Base-by-base conservation (phyloP, 2,329 filamentous ascomycete species). In the Paraconiothyrium sp. region DNA sequence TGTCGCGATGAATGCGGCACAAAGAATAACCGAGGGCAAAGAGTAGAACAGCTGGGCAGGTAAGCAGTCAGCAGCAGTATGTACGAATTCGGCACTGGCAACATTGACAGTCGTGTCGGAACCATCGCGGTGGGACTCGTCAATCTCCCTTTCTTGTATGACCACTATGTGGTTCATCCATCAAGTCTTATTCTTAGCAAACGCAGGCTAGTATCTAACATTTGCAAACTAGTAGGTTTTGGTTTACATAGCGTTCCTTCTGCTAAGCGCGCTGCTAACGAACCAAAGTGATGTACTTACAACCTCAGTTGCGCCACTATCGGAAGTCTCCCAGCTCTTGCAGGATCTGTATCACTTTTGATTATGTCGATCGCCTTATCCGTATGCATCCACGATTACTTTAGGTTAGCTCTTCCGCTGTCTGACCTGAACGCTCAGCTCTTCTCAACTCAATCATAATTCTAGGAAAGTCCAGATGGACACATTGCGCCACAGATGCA, bases 261-360 rank as follows among this genome's bases (percentile, higher is more conserved):
- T 46, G 8, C 10, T 24, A n/a, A 24, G 43, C 43, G 30, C 48
- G 16, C 13, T 35, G 14, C 16, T 41, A 9, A 2, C 32, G 32
- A 37, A 37, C 9, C 16, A 37, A 14, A 27, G 24, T 3, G 34
- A 24, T 52, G 13, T n/a, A 49, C 24, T 49, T 14, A 11, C 16
- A 27, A 13, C 47, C 32, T n/a, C 10, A 30, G 48, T 20, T 13
- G 37, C 51, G 37, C 32, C 37, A 37, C 37, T 16, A 54, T 54
- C 51, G 14, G 37, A 54, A 27, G 22, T 10, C n/a, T 32, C 35
- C 49, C 35, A 20, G 20, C 49, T 52, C 49, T 27, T 52, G 51
- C 51, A 54, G 51, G 51, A 54, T 54, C 51, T 54, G 37, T 54
- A 44, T 30, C 37, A 44, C 51, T 54, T 2, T 27, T 4, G 16